A percentile compares a stretch with the other conserved stretches of the same genome.
Conservation (phyloP, 257 asterid species). For the Solanum chiquidenum region DNA sequence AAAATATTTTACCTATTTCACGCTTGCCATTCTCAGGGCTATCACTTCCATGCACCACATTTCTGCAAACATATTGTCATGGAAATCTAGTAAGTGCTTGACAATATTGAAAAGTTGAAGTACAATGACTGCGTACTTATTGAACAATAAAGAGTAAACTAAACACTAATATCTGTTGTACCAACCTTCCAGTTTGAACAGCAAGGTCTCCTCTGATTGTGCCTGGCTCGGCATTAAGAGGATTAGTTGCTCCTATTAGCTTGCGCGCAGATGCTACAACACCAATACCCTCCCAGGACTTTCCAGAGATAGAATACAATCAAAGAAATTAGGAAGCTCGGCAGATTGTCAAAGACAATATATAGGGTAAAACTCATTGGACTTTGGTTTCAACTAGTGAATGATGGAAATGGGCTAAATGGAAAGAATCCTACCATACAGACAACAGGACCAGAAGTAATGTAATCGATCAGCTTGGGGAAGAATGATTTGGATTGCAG, state of each 20-base stretch:
- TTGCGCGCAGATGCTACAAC: constrained; percentile 93
- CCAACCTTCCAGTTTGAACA: constrained; percentile 91
- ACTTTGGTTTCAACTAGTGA: not conserved
- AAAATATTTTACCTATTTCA: constrained; percentile 52
- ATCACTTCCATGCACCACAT: constrained; percentile 95
- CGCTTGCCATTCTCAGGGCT: constrained; percentile 86
- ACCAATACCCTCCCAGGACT: constrained; percentile 98
- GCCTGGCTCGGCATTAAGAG: constrained; percentile 94
- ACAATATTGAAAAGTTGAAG: not conserved
- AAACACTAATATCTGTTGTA: not conserved
- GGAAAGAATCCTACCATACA: constrained; percentile 55
- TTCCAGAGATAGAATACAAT: not conserved
- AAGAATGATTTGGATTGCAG: constrained; percentile 71
- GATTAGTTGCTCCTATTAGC: constrained; percentile 88
- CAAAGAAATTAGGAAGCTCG: not conserved
- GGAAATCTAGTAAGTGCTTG: not conserved
- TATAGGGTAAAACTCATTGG: not conserved
- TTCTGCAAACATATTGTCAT: constrained; percentile 35
- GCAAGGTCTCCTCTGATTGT: constrained; percentile 96
- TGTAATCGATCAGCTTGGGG: constrained; percentile 72
- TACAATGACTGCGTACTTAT: not conserved
- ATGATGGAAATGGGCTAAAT: not conserved
- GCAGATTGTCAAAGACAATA: not conserved
- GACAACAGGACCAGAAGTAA: constrained; percentile 90
- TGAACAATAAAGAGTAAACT: not conserved